Evolutionary conservation across 78 protist species (phyloP).

Genomic region (Speleostelium caveatum): DNA sequence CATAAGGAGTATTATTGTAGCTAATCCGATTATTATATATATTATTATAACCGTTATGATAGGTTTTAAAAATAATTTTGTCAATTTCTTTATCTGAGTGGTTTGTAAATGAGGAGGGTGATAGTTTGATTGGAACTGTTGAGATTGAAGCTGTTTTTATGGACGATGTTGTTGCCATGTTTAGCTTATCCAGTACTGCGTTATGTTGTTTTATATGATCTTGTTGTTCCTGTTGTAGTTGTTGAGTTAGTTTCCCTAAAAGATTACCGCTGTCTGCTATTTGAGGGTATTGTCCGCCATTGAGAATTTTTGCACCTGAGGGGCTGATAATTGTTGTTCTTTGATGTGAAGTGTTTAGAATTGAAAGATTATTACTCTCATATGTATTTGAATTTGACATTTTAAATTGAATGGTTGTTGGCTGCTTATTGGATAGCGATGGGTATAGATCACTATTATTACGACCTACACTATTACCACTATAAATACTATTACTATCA

Average conservation of each 20-base stretch:
- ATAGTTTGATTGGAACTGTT: conserved; percentile 27
- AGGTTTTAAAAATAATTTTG: not conserved
- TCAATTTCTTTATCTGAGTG: not conserved
- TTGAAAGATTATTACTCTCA: conserved; percentile 49
- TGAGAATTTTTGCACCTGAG: conserved; percentile 17
- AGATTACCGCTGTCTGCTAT: not conserved
- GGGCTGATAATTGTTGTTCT: conserved; percentile 50
- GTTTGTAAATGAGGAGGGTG: not conserved
- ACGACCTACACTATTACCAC: not conserved
- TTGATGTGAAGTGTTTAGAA: conserved; percentile 40
- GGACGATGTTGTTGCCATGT: conserved; percentile 42
- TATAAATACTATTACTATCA: too few relatives aligned
- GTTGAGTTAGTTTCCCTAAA: not conserved
- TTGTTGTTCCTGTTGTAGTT: not conserved
- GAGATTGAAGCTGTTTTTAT: conserved; percentile 50
- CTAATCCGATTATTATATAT: not conserved
- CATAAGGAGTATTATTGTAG: not conserved
- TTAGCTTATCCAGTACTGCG: not conserved
- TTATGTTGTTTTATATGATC: conserved; percentile 1
- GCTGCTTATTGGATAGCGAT: not conserved
- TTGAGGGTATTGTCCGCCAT: not conserved
- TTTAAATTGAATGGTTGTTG: conserved; percentile 17
- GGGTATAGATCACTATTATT: not conserved
- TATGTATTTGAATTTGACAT: conserved; percentile 47
- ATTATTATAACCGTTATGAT: not conserved